These are phyloP conservation scores for Escallonia herrerae DNA, from an alignment of 129 eudicot species.

Conservation along the genomic window DNA sequence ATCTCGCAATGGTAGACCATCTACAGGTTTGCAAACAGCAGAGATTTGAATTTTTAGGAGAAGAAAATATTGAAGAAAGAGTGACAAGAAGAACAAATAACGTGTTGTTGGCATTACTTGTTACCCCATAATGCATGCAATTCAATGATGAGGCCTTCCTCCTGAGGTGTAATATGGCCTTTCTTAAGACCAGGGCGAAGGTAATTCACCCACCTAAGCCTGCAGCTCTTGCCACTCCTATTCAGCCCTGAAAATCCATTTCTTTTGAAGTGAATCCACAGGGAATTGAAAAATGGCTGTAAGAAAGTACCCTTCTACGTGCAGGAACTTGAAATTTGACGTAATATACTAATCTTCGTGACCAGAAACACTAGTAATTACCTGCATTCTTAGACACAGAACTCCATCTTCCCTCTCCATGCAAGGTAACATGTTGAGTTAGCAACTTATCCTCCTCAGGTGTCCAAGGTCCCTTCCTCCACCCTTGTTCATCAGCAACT, in stretches of 20 bases:
- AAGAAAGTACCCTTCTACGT: no score
- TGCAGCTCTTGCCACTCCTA: slow-evolving; percentile 75
- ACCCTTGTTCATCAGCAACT: slow-evolving; percentile 35
- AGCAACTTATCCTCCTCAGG: slow-evolving; percentile 71
- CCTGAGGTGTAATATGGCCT: slow-evolving; percentile 72
- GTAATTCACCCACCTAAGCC: slow-evolving; percentile 81
- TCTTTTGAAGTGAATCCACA: no score
- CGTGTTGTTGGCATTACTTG: slow-evolving; percentile 37
- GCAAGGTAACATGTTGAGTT: slow-evolving; percentile 37
- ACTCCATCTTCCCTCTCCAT: slow-evolving; percentile 90
- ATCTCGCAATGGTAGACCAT: slow-evolving; percentile 78
- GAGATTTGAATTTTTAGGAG: background rate
- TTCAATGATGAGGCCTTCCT: slow-evolving; percentile 76
- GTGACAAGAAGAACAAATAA: background rate
- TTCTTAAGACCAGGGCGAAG: slow-evolving; percentile 71
- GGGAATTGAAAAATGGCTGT: no score
- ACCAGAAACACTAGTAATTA: background rate
- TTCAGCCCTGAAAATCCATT: slow-evolving; percentile 43
- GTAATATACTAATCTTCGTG: no score
- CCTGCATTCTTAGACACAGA: slow-evolving; percentile 61
- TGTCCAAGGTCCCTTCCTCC: slow-evolving; percentile 97
- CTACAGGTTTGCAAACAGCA: slow-evolving; percentile 9
- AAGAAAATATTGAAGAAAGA: background rate
- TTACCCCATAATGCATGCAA: slow-evolving; percentile 81
- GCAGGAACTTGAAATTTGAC: no score